Conservation (phyloP, 208 protist genomes). For the Trypanosoma avium region DNA sequence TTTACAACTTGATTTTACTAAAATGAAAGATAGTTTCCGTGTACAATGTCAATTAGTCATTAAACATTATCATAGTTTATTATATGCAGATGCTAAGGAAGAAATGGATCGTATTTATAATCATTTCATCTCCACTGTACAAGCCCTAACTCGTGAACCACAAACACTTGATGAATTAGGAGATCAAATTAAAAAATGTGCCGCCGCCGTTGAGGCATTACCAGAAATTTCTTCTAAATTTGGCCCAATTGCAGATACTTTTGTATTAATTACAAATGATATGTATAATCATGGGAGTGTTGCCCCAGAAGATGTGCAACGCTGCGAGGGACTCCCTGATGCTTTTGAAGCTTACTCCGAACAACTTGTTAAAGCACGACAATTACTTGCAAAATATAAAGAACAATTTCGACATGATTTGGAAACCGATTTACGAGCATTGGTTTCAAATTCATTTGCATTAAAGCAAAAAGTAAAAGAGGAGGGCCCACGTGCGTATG, state of each 20-base stretch:
- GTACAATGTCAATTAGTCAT: constrained; percentile 96
- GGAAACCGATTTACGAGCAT: constrained; percentile 86
- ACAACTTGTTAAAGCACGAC: constrained; percentile 73
- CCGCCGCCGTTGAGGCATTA: constrained; percentile 73
- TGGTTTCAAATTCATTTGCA: constrained; percentile 78
- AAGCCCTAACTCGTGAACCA: constrained; percentile 81
- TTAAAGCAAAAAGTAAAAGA: constrained; percentile 85
- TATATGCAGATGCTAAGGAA: constrained; percentile 92
- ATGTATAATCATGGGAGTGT: constrained; percentile 81
- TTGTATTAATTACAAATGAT: constrained; percentile 91
- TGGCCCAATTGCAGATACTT: constrained; percentile 94
- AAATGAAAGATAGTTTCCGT: constrained; percentile 96
- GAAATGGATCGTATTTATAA: constrained; percentile 93
- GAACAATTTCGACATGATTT: constrained; percentile 94
- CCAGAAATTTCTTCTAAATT: constrained; percentile 88
- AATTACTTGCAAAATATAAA: constrained; percentile 93
- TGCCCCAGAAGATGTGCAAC: constrained; percentile 72
- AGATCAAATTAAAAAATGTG: constrained; percentile 87
- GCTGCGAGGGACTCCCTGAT: constrained; percentile 85
- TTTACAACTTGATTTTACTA: constrained; percentile 95
- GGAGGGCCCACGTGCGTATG: constrained; percentile 78
- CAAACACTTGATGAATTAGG: constrained; percentile 94
- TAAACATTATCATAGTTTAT: constrained; percentile 93
- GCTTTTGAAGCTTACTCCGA: constrained; percentile 90
- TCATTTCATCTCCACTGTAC: constrained; percentile 76